A percentile compares a stretch with the other conserved stretches of the same genome.
Evolutionary conservation across 2,329 filamentous ascomycete species (phyloP).

Genomic region (Blumeriella jaapii): DNA sequence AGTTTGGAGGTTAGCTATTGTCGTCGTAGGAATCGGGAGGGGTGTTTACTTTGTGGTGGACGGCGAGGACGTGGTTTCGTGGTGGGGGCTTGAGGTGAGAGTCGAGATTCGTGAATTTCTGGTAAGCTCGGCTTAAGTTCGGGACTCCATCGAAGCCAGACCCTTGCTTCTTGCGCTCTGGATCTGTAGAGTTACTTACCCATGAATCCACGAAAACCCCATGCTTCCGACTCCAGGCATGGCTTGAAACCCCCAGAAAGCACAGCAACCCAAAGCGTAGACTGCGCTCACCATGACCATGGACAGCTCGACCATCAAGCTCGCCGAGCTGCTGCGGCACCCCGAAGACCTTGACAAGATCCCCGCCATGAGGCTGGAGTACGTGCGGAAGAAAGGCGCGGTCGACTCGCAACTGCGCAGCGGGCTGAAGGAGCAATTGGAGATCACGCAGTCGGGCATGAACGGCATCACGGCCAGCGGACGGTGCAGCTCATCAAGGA

Average conservation of each 20-base stretch:
- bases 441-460: conserved; percentile 91
- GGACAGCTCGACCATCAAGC: conserved; percentile 40
- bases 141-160: no score
- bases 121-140: no score
- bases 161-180: no score
- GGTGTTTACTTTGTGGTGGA: not conserved
- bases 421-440: conserved; percentile 82
- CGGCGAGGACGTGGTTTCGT: not conserved
- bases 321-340: conserved; percentile 86
- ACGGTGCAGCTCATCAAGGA: conserved; percentile 90
- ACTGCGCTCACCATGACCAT: conserved; percentile 20
- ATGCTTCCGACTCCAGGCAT: conserved; percentile 10
- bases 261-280: conserved; percentile 3
- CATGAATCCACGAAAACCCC: no score
- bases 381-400: conserved; percentile 83
- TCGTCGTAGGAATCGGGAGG: not conserved
- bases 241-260: conserved; percentile 13
- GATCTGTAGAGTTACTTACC: no score
- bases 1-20: not conserved
- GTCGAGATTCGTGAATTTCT: conserved; percentile 6
- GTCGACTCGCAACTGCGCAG: conserved; percentile 84
- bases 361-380: conserved; percentile 76
- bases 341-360: conserved; percentile 98
- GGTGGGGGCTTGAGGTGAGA: not conserved
- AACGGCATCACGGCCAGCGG: conserved; percentile 76